These are phyloP conservation scores for Penicillium sp. DNA, from an alignment of 2,329 filamentous ascomycete genomes.

Conservation along the genomic window DNA sequence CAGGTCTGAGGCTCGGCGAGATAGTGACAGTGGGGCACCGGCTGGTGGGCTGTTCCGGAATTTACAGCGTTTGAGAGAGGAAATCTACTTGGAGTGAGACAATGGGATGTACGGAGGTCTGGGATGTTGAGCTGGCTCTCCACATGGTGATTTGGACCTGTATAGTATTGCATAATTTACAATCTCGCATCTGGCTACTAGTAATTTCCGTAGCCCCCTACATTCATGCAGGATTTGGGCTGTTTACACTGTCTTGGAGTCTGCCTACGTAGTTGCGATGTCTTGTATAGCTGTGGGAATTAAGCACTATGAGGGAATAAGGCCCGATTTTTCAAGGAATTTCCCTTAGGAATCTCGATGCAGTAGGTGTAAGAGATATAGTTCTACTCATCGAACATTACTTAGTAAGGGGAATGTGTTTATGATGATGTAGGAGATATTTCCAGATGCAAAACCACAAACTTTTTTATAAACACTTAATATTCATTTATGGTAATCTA, in stretches of 20 bases:
- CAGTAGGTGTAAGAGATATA: no score
- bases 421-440: neutral
- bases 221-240: no score
- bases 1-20: conserved; percentile 25
- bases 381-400: no score
- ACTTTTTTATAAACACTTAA: neutral
- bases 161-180: neutral
- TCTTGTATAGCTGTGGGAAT: no score
- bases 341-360: no score
- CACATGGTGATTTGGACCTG: neutral
- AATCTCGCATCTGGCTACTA: neutral
- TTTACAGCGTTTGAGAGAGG: conserved; percentile 51
- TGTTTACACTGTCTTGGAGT: no score
- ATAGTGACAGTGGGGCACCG: conserved; percentile 37
- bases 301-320: no score
- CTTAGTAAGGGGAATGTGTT: no score
- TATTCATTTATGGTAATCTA: neutral
- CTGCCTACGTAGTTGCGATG: no score
- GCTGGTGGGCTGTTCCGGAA: conserved; percentile 53
- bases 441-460: neutral
- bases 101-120: neutral
- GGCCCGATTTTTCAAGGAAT: no score
- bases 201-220: no score
- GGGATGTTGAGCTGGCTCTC: conserved; percentile 3
- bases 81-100: conserved; percentile 50